Base-by-base conservation (phyloP, 345 rosid genomes). In the Eutrema heterophyllum region DNA sequence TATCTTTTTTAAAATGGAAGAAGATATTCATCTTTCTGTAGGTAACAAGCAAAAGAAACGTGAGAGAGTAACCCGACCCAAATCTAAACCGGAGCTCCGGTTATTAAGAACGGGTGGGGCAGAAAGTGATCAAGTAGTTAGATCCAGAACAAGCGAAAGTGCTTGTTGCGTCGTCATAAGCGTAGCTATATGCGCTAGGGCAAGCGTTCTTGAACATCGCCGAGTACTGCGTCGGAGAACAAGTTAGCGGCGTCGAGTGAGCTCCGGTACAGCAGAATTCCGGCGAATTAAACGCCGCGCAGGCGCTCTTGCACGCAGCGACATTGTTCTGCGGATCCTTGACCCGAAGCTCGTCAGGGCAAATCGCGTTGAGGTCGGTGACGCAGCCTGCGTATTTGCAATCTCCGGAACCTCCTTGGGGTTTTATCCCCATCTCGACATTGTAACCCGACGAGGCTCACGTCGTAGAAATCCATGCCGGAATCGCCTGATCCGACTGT, bases 391-490 rank as follows among this genome's bases (percentile, higher is more conserved):
- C 95, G 64, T 84, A 86, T 56, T 79, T 80, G 55, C 98, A 94
- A 7, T 88, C 80, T 0, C 97, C 98, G 7, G 79, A 18, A 0
- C 97, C 92, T 18, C 94, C 91, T 3, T 73, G 49, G 0, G 97
- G 86, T 77, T 69, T 78, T 0, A 91, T 89, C 4, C 88, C 89
- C 81, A 91, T 60, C 53, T 80, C 83, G 14, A 91, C 84, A 49
- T 93, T 93, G 85, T 93, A 93, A 0, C 98, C 98, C 98, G 11
- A 93, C 98, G 2, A 93, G 86, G 52, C 97, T 93, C 12, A 91
- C 92, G 78, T 91, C 97, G 68, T 93, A 93, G 73, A 89, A 93
- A 76, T 93, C 98, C 74, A 81, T 87, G n/a, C 78, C 86, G 29
- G 43, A 38, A 9, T 38, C 0, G 73, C 36, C 44, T 0, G 84